Evolutionary conservation across 495 filamentous ascomycete species (phyloP).

Genomic region (Talaromyces borbonicus): DNA sequence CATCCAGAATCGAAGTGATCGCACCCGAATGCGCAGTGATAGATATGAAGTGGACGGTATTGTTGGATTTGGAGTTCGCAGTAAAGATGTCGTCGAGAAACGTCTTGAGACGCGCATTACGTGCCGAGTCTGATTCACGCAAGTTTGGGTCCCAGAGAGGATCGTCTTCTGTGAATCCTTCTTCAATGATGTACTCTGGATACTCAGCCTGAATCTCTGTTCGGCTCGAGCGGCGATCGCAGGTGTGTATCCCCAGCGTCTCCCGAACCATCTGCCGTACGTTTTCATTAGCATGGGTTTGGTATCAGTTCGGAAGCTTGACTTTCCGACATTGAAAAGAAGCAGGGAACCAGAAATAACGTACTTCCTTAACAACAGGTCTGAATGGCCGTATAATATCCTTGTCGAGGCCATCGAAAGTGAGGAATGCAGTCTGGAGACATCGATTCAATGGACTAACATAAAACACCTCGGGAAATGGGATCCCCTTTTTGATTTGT

Average conservation of each 20-base stretch:
- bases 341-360: conserved; percentile 1
- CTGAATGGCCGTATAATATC: conserved; percentile 34
- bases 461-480: conserved; percentile 59
- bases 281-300: too few relatives aligned
- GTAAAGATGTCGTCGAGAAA: conserved; percentile 58
- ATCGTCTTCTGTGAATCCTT: conserved; percentile 54
- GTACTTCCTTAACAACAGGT: conserved; percentile 58
- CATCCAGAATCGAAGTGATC: conserved; percentile 50
- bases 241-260: conserved; percentile 67
- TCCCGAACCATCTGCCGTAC: conserved; percentile 57
- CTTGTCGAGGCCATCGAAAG: conserved; percentile 44
- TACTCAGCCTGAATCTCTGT: conserved; percentile 47
- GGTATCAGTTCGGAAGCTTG: background rate
- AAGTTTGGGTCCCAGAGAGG: conserved; percentile 43
- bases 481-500: conserved; percentile 45
- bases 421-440: conserved; percentile 52
- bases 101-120: conserved; percentile 41
- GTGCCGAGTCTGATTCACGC: conserved; percentile 46
- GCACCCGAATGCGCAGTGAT: conserved; percentile 67
- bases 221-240: conserved; percentile 58
- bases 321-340: background rate
- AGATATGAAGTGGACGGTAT: conserved; percentile 47
- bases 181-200: conserved; percentile 53
- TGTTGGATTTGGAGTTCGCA: conserved; percentile 34
- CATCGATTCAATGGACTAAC: conserved; percentile 66